These are phyloP conservation scores for Hortiboletus rubellus DNA, from an alignment of 1,284 basidiomycete genomes.

Conservation along the genomic window DNA sequence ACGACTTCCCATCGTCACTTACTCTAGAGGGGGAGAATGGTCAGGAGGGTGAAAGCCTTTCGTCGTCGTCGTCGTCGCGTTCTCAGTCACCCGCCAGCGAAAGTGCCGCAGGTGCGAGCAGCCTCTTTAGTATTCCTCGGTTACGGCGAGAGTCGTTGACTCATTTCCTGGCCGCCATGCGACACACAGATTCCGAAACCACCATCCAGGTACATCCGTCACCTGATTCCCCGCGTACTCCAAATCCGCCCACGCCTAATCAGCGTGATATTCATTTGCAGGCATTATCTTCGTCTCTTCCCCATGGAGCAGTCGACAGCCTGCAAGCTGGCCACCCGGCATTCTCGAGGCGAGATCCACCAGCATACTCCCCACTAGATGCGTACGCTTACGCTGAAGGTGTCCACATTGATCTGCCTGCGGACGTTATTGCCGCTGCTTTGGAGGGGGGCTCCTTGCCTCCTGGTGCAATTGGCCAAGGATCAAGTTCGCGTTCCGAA, in stretches of 20 bases:
- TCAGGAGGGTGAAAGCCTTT: conserved; percentile 32
- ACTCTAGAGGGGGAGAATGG: conserved; percentile 28
- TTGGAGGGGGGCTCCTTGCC: conserved; percentile 68
- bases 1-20: conserved; percentile 50
- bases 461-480: conserved; percentile 51
- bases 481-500: conserved; percentile 49
- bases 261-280: conserved; percentile 76
- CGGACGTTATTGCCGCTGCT: conserved; percentile 79
- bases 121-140: conserved; percentile 72
- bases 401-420: conserved; percentile 78
- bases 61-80: conserved; percentile 42
- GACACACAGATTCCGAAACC: conserved; percentile 61
- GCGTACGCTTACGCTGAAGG: conserved; percentile 78
- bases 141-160: conserved; percentile 58
- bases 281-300: conserved; percentile 47
- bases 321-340: conserved; percentile 23
- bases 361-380: conserved; percentile 80
- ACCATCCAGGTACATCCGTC: conserved; percentile 69
- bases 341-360: conserved; percentile 60
- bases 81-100: conserved; percentile 54
- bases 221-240: conserved; percentile 71
- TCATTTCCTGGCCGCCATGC: conserved; percentile 56
- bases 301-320: conserved; percentile 24
- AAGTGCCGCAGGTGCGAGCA: conserved; percentile 67
- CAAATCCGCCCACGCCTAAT: conserved; percentile 77